These are phyloP conservation scores for Begonia fuchsioides DNA, from an alignment of 306 rosid species.

Conservation along the genomic window DNA sequence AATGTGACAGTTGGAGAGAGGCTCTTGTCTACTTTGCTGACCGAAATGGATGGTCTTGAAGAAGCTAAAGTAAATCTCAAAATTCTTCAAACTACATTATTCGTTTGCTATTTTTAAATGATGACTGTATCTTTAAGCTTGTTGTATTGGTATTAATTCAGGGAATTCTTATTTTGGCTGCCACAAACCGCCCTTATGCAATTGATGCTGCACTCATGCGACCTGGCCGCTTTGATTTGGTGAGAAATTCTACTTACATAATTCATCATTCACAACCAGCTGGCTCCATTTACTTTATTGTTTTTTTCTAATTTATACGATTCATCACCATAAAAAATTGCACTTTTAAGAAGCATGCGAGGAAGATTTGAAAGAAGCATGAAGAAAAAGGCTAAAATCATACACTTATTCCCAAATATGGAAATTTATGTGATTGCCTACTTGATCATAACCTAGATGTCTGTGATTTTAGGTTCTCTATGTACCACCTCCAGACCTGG, in stretches of 20 bases:
- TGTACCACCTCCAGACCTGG: slow-evolving; percentile 85
- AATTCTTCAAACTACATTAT: slow-evolving; percentile 2
- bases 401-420: no score
- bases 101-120: background rate
- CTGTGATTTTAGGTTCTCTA: slow-evolving; percentile 52
- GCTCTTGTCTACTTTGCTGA: slow-evolving; percentile 77
- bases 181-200: slow-evolving; percentile 87
- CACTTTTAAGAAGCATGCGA: no score
- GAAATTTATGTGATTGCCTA: no score
- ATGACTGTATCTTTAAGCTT: background rate
- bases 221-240: slow-evolving; percentile 89
- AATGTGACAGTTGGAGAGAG: slow-evolving; percentile 59
- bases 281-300: no score
- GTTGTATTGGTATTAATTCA: slow-evolving; percentile 7
- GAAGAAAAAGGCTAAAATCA: no score
- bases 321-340: no score
- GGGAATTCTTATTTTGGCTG: slow-evolving; percentile 94
- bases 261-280: no score
- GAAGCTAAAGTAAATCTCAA: slow-evolving; percentile 58
- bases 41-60: slow-evolving; percentile 94
- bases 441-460: no score
- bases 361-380: no score
- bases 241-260: slow-evolving; percentile 8
- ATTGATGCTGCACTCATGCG: slow-evolving; percentile 90
- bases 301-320: no score